Evolutionary conservation across 2,329 filamentous ascomycete species (phyloP), one percentile per base, ranked within the genome.

Genomic region (Rhytidhysteron rufulum): DNA sequence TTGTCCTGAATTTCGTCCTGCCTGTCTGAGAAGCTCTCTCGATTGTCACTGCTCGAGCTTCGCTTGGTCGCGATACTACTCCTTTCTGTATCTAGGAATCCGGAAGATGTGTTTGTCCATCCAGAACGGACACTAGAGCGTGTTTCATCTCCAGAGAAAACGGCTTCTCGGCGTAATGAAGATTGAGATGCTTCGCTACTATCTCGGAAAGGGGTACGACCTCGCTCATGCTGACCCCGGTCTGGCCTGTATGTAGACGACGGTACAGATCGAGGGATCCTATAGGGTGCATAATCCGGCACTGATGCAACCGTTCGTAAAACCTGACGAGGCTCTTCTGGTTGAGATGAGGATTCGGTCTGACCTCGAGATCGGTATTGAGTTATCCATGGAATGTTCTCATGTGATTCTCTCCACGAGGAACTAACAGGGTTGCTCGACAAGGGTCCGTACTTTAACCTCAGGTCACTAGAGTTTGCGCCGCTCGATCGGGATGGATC

Each of bases 31-130:
- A 32, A 8, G 17, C 37, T 49, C 15, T 87, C 83, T 40, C 88
- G 64, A 74, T 75, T 46, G 72, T 93, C 68, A 69, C 74, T 85
- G 39, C 83, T 74, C 2, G 86, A 89, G 69, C 86, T 94, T 44
- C 81, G 80, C 52, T 86, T 88, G 3, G 88, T 93, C 48, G 84
- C 63, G 36, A 93, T 75, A 57, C 89, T 95, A 62, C 87, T 94
- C 45, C 87, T 78, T 58, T 91, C 87, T 1, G 88, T 94, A 31
- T 77, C 76, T 37, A 77, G 66, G 30, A 73, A 65, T 54, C 78
- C 82, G 13, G 79, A 83, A 40, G 73, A 72, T 3, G 71, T 62
- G 44, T 65, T 78, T 3, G 80, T 84, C 58, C 79, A 66, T 19
- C 72, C 75, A 3, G 80, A 84, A 39, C 79, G 73, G 48, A 78